A percentile compares a stretch with the other conserved stretches of the same genome.
Conservation (phyloP, 1,284 basidiomycete genomes). For the Volvariella surrecta region DNA sequence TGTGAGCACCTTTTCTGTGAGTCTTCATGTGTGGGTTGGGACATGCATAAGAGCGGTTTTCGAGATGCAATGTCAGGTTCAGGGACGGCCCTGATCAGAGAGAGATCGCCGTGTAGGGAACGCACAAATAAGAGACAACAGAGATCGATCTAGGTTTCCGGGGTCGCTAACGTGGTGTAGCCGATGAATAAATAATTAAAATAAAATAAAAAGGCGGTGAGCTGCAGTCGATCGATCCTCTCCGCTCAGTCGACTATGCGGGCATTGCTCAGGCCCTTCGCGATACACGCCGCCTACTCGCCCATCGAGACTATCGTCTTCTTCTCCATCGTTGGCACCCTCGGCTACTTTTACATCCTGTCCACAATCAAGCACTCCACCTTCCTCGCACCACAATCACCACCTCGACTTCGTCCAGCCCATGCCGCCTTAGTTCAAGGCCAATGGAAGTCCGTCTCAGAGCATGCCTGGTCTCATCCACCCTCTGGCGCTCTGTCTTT, state of each 20-base stretch:
- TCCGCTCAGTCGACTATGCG: slow-evolving; percentile 29
- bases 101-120: too few species aligned
- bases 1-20: too few species aligned
- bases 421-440: slow-evolving; percentile 41
- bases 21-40: too few species aligned
- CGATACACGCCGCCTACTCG: slow-evolving; percentile 54
- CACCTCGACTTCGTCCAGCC: slow-evolving; percentile 38
- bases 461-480: slow-evolving; percentile 39
- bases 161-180: too few species aligned
- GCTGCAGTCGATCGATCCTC: background rate
- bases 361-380: slow-evolving; percentile 75
- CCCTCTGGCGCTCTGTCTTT: slow-evolving; percentile 27
- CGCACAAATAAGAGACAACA: too few species aligned
- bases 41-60: too few species aligned
- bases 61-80: too few species aligned
- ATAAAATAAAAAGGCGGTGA: background rate
- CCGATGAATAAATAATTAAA: slow-evolving; percentile 1
- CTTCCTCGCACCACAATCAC: slow-evolving; percentile 45
- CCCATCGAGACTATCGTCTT: slow-evolving; percentile 84
- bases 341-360: slow-evolving; percentile 89
- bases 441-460: slow-evolving; percentile 48
- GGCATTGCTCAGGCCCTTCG: slow-evolving; percentile 49
- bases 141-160: too few species aligned
- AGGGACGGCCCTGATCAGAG: too few species aligned
- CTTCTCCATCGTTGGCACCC: slow-evolving; percentile 79